A percentile compares a stretch with the other conserved stretches of the same genome.
These are phyloP conservation scores for Penicillium decumbens DNA, from an alignment of 2,329 filamentous ascomycete genomes.

Conservation along the genomic window DNA sequence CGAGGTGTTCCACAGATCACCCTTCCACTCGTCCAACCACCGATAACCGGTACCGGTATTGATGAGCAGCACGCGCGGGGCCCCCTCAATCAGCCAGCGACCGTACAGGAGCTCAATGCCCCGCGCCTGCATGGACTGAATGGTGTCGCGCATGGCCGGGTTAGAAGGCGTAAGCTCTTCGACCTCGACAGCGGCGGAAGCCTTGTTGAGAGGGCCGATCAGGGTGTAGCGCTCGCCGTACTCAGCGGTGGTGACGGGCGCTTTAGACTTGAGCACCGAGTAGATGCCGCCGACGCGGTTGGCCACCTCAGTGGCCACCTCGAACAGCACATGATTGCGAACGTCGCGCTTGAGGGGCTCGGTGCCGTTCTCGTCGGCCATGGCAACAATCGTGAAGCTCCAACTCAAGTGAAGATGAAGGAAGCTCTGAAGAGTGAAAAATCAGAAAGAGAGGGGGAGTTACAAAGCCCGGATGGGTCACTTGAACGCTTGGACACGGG, in stretches of 20 bases:
- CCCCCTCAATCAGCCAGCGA: constrained; percentile 95
- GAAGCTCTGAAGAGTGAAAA: constrained; percentile 5
- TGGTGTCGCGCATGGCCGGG: constrained; percentile 72
- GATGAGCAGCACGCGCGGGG: constrained; percentile 86
- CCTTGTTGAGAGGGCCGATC: constrained; percentile 87
- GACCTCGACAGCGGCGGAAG: constrained; percentile 94
- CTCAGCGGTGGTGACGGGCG: constrained; percentile 92
- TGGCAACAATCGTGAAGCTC: constrained; percentile 42
- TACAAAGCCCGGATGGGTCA: constrained; percentile 8
- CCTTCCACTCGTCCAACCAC: constrained; percentile 94
- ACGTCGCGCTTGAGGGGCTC: constrained; percentile 61
- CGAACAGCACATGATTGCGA: constrained; percentile 92
- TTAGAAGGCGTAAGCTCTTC: constrained; percentile 84
- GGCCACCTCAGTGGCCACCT: constrained; percentile 93
- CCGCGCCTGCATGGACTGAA: constrained; percentile 86
- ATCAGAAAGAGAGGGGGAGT: constrained; percentile 10
- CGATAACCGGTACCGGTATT: constrained; percentile 90
- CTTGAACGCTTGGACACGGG: neutral
- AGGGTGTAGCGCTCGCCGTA: constrained; percentile 97
- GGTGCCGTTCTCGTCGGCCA: constrained; percentile 76
- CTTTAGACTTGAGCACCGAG: constrained; percentile 98
- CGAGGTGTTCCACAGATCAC: constrained; percentile 86
- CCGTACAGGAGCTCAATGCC: constrained; percentile 90
- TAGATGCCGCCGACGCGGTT: constrained; percentile 99
- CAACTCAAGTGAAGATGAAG: constrained; percentile 1